Evolutionary conservation across 192 early-diverging fungal genomes (phyloP).

Genomic region (Rhizoclosmatium sp.): DNA sequence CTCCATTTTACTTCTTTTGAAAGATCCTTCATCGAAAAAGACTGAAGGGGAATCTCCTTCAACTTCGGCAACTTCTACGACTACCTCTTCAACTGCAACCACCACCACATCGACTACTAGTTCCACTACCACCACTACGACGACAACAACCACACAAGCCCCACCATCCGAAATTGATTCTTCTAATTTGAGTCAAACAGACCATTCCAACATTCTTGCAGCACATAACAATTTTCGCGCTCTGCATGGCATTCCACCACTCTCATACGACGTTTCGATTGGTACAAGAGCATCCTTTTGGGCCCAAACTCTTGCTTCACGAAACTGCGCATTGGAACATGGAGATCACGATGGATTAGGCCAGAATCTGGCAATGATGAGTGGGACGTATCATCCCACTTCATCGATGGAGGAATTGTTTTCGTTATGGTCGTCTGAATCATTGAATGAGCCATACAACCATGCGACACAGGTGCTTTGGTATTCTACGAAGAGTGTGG

Average conservation of each 20-base stretch:
- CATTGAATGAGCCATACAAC: conserved; percentile 5
- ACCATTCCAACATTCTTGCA: conserved; percentile 4
- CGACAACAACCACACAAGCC: background rate
- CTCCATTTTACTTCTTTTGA: too few relatives aligned
- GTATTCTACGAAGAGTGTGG: conserved; percentile 3
- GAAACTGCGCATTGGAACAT: background rate
- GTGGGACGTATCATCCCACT: background rate
- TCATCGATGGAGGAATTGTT: conserved; percentile 12
- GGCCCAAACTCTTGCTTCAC: background rate
- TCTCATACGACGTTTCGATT: conserved; percentile 4
- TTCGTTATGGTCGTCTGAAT: conserved; percentile 3
- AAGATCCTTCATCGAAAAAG: too few relatives aligned
- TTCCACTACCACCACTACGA: background rate
- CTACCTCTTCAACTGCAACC: background rate
- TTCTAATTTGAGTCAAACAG: background rate
- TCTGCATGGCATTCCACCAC: conserved; percentile 4
- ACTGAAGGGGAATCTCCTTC: background rate
- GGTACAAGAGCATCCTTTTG: background rate
- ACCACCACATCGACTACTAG: background rate
- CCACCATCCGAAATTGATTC: background rate
- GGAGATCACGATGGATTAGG: conserved; percentile 19
- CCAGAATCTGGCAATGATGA: conserved; percentile 18
- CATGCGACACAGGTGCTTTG: conserved; percentile 24
- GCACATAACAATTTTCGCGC: conserved; percentile 18
- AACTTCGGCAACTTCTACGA: background rate